A percentile compares a stretch with the other conserved stretches of the same genome.
Conservation (phyloP, 1,284 basidiomycete species). For the Phenoliferia sp. region DNA sequence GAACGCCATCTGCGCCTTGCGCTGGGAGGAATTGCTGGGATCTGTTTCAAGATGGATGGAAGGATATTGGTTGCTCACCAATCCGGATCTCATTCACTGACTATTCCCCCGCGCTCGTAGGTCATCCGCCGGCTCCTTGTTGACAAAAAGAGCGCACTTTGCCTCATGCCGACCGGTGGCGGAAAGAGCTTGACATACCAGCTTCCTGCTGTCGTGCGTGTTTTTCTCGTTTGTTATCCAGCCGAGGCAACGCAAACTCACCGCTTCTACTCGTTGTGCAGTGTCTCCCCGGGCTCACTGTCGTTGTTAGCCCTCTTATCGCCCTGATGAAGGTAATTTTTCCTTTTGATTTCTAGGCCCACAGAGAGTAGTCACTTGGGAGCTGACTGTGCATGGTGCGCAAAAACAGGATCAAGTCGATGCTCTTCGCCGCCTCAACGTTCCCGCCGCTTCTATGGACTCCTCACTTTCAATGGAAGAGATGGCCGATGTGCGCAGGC, state of each 20-base stretch:
- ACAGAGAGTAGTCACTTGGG: too few relatives aligned
- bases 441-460: slow-evolving; percentile 56
- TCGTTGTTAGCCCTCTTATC: slow-evolving; percentile 64
- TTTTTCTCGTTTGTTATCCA: slow-evolving; percentile 25
- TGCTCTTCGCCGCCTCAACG: slow-evolving; percentile 62
- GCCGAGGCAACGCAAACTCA: too few relatives aligned
- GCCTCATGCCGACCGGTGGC: slow-evolving; percentile 85
- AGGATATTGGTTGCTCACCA: background rate
- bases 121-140: slow-evolving; percentile 19
- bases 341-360: too few relatives aligned
- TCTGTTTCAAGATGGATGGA: background rate
- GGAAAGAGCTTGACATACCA: slow-evolving; percentile 76
- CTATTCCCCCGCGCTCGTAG: slow-evolving; percentile 1
- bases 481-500: slow-evolving; percentile 52
- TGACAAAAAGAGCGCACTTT: slow-evolving; percentile 55
- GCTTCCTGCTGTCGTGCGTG: slow-evolving; percentile 73
- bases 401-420: slow-evolving; percentile 61
- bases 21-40: background rate
- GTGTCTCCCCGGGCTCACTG: slow-evolving; percentile 49
- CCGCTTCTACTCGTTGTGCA: slow-evolving; percentile 37
- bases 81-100: background rate
- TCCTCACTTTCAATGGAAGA: slow-evolving; percentile 58
- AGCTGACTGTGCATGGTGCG: too few relatives aligned
- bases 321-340: slow-evolving; percentile 49
- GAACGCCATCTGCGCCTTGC: background rate